Evolutionary conservation across 768 basidiomycete genomes (phyloP), one percentile per base, ranked within the genome.

Genomic region (Podaxis sp.): DNA sequence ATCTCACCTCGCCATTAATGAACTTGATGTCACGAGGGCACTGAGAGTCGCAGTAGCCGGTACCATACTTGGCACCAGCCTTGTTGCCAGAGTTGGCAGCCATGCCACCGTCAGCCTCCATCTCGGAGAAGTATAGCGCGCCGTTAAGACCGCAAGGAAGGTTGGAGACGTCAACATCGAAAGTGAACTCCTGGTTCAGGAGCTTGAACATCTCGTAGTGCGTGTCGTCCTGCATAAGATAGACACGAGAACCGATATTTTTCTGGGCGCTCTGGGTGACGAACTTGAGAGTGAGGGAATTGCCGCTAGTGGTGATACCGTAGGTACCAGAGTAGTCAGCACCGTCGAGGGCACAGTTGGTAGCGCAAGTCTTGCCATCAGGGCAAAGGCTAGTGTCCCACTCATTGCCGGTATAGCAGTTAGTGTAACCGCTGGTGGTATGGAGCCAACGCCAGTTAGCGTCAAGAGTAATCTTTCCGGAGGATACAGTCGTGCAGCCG

Each of bases 141-240:
- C 64, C 64, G 53, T 64, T 64, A 15, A 64, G 58, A 55, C 64
- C 64, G 33, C 64, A 64, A 28, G 64, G 64, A 55, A 64, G 64
- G 30, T 56, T 40, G 53, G 64, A 64, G 30, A 64, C 64, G 24
- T 64, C 64, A 22, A 64, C 64, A 44, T 64, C 64, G 53, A 64
- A 64, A 12, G 64, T 64, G 58, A 64, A 64, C 52, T 64, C 64
- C 30, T 64, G 53, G 64, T 64, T 64, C 1, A 64, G 22, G 30
- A 51, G 41, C 10, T 64, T 55, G 64, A 64, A 64, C 0, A 64
- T 64, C 58, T 64, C 3, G 44, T 64, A 64, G 36, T 60, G 40
- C 52, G 64, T 33, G 15, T 64, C 64, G 51, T 56, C 54, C 6
- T 40, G 36, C 64, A 64, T 60, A 13, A 64, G 54, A 17, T 64